Conservation (phyloP, 106 monocot genomes). For the Dendrobium catenatum region DNA sequence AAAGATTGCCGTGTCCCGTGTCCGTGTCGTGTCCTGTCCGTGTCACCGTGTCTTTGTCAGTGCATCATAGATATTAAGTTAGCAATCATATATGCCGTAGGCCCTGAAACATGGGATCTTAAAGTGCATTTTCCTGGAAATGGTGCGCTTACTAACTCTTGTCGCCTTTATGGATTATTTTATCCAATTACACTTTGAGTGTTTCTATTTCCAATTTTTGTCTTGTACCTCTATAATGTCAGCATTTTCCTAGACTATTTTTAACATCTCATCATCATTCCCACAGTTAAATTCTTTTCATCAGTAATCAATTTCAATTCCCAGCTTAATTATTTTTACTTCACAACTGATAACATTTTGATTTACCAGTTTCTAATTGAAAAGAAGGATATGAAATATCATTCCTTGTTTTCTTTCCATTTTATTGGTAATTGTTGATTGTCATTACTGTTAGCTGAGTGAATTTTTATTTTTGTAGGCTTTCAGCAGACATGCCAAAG, state of each 20-base stretch:
- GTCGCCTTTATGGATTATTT: background rate
- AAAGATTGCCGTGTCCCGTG: no score
- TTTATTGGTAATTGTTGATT: background rate
- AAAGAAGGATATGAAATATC: background rate
- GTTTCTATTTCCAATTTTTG: background rate
- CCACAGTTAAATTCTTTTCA: background rate
- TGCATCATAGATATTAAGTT: background rate
- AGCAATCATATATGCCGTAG: background rate
- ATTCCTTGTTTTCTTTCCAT: background rate
- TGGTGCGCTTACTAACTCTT: background rate
- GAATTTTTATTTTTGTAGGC: slow-evolving; percentile 25
- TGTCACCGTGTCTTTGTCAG: no score
- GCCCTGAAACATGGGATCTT: background rate
- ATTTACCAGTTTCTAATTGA: background rate
- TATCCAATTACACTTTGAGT: background rate
- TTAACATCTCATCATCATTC: background rate
- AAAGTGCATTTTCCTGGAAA: background rate
- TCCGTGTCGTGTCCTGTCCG: no score
- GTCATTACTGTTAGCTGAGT: background rate
- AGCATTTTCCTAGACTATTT: slow-evolving; percentile 3
- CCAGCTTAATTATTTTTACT: background rate
- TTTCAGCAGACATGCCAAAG: slow-evolving; percentile 57
- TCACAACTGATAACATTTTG: background rate
- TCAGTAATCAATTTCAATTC: background rate
- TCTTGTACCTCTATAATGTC: background rate